Evolutionary conservation across 768 basidiomycete genomes (phyloP).

Genomic region (Lyophyllum decastes): DNA sequence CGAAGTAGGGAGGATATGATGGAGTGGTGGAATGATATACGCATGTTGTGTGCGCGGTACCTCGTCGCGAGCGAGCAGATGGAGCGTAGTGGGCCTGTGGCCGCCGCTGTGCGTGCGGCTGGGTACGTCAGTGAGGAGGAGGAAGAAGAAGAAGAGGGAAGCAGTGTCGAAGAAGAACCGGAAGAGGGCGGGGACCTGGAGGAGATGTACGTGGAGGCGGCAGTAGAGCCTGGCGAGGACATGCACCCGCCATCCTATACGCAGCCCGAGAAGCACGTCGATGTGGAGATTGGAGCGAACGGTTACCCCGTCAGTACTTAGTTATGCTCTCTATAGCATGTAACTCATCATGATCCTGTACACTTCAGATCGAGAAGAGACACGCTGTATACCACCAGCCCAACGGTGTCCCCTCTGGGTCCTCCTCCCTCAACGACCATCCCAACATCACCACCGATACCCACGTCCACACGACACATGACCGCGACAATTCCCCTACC

Average conservation of each 20-base stretch:
- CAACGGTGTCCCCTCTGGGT: neutral
- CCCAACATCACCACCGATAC: neutral
- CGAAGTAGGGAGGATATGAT: conserved; percentile 95
- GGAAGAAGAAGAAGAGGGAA: conserved; percentile 49
- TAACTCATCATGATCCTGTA: neutral
- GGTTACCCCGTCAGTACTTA: conserved; percentile 61
- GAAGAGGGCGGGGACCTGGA: conserved; percentile 50
- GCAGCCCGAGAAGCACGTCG: conserved; percentile 41
- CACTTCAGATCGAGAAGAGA: conserved; percentile 39
- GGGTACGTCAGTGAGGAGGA: conserved; percentile 88
- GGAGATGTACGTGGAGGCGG: conserved; percentile 29
- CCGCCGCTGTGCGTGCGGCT: conserved; percentile 85
- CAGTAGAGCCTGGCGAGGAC: conserved; percentile 34
- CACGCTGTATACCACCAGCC: neutral
- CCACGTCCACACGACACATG: no score
- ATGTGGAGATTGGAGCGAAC: conserved; percentile 46
- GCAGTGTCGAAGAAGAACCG: conserved; percentile 44
- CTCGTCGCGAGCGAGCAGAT: conserved; percentile 93
- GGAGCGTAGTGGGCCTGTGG: conserved; percentile 90
- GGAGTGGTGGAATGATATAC: conserved; percentile 99
- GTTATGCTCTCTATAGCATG: neutral
- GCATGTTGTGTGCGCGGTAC: conserved; percentile 92
- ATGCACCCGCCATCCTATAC: conserved; percentile 65
- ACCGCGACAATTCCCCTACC: no score
- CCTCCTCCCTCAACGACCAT: no score